These are phyloP conservation scores for Cicer arietinum DNA, from an alignment of 306 rosid species.

Conservation along the genomic window DNA sequence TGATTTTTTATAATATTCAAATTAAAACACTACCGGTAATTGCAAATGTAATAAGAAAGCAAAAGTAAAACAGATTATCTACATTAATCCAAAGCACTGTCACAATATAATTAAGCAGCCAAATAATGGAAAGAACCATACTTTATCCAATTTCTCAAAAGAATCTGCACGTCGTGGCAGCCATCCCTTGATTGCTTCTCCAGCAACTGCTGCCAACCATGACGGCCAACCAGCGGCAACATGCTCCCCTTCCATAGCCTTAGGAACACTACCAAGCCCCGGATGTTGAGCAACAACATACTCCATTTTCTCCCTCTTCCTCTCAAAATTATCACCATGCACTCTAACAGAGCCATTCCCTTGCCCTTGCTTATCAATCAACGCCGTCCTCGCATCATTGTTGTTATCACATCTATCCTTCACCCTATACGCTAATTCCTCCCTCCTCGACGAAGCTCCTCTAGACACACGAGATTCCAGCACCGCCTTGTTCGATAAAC, in stretches of 20 bases:
- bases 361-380: conserved; percentile 75
- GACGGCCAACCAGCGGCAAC: conserved; percentile 98
- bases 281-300: conserved; percentile 72
- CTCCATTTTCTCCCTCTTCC: conserved; percentile 94
- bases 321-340: conserved; percentile 66
- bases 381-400: conserved; percentile 66
- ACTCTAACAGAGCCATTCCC: conserved; percentile 68
- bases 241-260: conserved; percentile 93
- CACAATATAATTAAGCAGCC: conserved; percentile 34
- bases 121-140: conserved; percentile 53
- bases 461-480: conserved; percentile 58
- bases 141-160: conserved; percentile 96
- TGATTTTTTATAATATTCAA: neutral
- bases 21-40: conserved; percentile 27
- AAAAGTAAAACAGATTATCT: conserved; percentile 2
- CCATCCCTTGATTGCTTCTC: conserved; percentile 98
- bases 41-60: conserved; percentile 23
- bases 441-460: conserved; percentile 84
- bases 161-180: conserved; percentile 94
- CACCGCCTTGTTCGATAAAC: conserved; percentile 63
- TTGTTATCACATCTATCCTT: conserved; percentile 67
- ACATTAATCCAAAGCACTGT: conserved; percentile 33
- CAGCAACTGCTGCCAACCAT: conserved; percentile 96
- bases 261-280: conserved; percentile 71
- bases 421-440: conserved; percentile 58